phyloP scores from a whole-genome alignment of 306 rosid genomes.

The Aeschynomene evenia region DNA sequence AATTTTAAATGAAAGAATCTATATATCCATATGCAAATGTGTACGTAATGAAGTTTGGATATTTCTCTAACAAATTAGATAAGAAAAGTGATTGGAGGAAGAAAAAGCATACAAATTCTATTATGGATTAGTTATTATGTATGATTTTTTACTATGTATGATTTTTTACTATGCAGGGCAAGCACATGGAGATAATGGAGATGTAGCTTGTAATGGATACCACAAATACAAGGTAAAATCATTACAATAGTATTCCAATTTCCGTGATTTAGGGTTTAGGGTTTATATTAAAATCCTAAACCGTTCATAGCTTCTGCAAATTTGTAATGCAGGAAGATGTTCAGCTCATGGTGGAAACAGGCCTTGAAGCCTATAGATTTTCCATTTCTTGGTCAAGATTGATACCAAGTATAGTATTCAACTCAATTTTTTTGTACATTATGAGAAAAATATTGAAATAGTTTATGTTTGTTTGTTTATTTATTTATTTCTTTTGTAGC shows the following conservation, averaged over 20 bases:
- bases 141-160: too few species aligned
- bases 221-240: neutral
- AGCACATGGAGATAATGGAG: neutral
- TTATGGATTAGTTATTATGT: too few species aligned
- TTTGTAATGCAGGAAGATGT: slow-evolving; percentile 69
- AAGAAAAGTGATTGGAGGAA: neutral
- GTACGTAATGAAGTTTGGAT: too few species aligned
- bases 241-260: neutral
- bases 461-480: neutral
- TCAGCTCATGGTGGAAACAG: slow-evolving; percentile 30
- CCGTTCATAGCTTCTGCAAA: neutral
- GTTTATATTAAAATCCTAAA: too few species aligned
- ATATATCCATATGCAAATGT: too few species aligned
- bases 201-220: neutral
- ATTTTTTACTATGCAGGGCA: neutral
- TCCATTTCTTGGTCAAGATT: slow-evolving; percentile 91
- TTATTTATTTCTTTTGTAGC: neutral
- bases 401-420: slow-evolving; percentile 52
- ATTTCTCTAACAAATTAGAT: neutral
- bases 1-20: too few species aligned
- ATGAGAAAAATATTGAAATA: neutral
- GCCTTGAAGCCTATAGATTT: slow-evolving; percentile 60
- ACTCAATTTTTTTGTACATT: neutral
- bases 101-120: neutral
- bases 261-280: too few species aligned